Percentiles rank a stretch among this genome's conserved stretches.
phyloP scores from a whole-genome alignment of 2,329 filamentous ascomycete species.

The Botrytis fragariae region DNA sequence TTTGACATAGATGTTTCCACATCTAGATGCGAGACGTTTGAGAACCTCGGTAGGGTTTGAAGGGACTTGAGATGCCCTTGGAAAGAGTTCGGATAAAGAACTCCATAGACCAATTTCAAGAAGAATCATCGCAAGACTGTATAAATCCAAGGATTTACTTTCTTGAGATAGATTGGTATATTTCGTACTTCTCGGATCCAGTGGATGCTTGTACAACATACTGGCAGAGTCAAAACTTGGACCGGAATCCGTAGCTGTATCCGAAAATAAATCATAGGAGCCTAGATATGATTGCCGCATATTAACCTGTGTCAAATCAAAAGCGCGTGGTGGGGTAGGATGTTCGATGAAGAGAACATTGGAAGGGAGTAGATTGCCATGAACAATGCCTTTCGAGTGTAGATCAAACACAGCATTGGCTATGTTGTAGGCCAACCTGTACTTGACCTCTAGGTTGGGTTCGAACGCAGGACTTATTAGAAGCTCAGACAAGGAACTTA shows the following conservation, averaged over 20 bases:
- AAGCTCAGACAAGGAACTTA: constrained; percentile 53
- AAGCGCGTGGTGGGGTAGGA: constrained; percentile 25
- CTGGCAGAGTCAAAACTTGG: constrained; percentile 23
- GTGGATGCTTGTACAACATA: constrained; percentile 59
- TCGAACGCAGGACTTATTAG: constrained; percentile 52
- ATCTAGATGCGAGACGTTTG: constrained; percentile 47
- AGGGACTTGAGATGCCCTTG: constrained; percentile 30
- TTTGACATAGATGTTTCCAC: constrained; percentile 72
- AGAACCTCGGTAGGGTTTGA: constrained; percentile 31
- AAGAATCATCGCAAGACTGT: constrained; percentile 69
- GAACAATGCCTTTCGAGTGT: constrained; percentile 65
- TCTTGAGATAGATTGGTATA: constrained; percentile 53
- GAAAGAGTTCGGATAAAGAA: constrained; percentile 47
- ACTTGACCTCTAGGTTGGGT: constrained; percentile 72
- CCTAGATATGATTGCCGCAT: constrained; percentile 68
- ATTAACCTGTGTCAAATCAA: constrained; percentile 46
- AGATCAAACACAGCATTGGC: constrained; percentile 71
- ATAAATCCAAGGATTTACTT: constrained; percentile 63
- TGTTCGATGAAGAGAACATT: constrained; percentile 63
- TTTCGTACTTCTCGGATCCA: constrained; percentile 54
- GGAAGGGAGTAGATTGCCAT: constrained; percentile 66
- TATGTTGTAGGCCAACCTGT: constrained; percentile 70
- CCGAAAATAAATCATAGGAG: constrained; percentile 70
- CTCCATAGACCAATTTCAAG: constrained; percentile 76
- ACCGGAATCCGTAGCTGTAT: constrained; percentile 40